Base-by-base conservation (phyloP, 768 basidiomycete species). In the Imleria badia region DNA sequence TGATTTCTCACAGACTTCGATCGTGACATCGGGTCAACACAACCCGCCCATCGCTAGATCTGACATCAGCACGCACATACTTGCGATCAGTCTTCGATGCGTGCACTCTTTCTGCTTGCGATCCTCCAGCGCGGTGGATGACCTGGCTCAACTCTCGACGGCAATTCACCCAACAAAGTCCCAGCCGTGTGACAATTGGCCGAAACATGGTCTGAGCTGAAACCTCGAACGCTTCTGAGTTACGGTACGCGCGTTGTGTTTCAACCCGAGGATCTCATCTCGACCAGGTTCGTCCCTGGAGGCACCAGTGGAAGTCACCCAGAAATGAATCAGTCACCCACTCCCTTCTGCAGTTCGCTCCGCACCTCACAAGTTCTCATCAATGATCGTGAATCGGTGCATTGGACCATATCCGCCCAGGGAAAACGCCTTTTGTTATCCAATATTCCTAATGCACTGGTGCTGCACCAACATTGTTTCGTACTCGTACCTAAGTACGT, bases 191-290 rank as follows among this genome's bases (percentile, higher is more conserved):
- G 19, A 39, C 38, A 13, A 1, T 5, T 8, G 19, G 26, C 38
- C 51, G 61, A 60, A 51, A 48, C 56, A 13, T 43, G 33, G 48
- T 20, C 52, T 54, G 59, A 47, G 51, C 9, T 51, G 43, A 51
- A 51, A 54, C 48, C 41, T 43, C 40, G 14, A 39, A 48, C 46
- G 15, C 41, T 22, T 34, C 44, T 26, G 34, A 29, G 44, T 59
- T 42, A 55, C 58, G 26, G 15, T 55, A 34, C 14, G 30, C n/a
- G 29, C n/a, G 33, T 33, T 30, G 35, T 52, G 34, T 48, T 62
- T 56, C 60, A 49, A 43, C 33, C 61, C 61, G 58, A 64, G 61
- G 54, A 66, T 42, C 54, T 46, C 53, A 44, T 43, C 48, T 35
- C 30, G 38, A 11, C 33, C 26, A 26, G 26, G 26, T 13, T 22